Evolutionary conservation across 163 green algal species (phyloP).

Genomic region (Coccomyxa subellipsoidea): DNA sequence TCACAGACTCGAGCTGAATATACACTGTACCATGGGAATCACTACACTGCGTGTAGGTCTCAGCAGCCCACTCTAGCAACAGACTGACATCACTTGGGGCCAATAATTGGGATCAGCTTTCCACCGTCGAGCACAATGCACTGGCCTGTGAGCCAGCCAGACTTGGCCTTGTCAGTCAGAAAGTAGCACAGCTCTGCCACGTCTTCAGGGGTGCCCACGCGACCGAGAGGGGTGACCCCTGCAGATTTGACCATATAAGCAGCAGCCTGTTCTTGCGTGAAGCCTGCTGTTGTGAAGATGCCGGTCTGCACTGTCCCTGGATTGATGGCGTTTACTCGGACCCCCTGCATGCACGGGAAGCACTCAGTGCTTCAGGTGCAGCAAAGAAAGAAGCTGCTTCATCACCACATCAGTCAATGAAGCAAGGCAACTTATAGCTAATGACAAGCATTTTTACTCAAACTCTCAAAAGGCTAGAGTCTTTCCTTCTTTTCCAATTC

Average conservation of each 20-base stretch:
- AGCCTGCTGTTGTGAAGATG: neutral
- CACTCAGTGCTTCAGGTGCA: neutral
- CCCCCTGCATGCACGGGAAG: neutral
- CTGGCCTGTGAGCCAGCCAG: slow-evolving; percentile 9
- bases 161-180: neutral
- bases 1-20: no score
- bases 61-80: no score
- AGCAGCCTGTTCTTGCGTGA: neutral
- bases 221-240: neutral
- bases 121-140: neutral
- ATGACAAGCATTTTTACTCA: no score
- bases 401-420: no score
- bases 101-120: neutral
- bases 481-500: no score
- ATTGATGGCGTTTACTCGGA: slow-evolving; percentile 6
- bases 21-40: no score
- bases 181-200: neutral
- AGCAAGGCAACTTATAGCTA: no score
- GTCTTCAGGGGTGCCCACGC: neutral
- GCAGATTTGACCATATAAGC: neutral
- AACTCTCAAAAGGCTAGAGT: no score
- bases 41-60: no score
- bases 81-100: no score
- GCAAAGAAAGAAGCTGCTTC: neutral
- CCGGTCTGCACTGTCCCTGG: neutral